Base-by-base conservation (phyloP, 2,329 filamentous ascomycete species). In the Stagonosporopsis vannaccii region DNA sequence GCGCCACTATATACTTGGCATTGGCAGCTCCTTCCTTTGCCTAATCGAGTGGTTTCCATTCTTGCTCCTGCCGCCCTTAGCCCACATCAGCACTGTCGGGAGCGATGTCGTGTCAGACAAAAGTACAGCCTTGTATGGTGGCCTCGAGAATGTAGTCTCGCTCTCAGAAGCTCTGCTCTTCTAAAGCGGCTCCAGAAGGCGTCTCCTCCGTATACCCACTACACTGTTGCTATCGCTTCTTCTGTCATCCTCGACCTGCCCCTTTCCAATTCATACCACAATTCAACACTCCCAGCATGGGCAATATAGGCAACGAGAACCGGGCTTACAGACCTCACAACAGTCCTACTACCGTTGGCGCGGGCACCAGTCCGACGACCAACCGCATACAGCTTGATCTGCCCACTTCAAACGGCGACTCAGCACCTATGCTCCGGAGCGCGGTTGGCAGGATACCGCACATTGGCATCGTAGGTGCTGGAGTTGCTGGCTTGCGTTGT, bases 401-500 rank as follows among this genome's bases (percentile, higher is more conserved):
- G 2, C 72, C 67, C 5, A 58, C 54, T n/a, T 71, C 70, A 19
- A 66, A 66, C 11, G 37, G 53, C 25, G 47, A 51, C 13, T 64
- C 67, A 19, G 60, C 65, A 19, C 65, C 56, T 7, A 75, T 75
- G 66, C 61, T 76, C 22, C 65, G 69, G 11, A 68, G 72, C 58
- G 59, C 62, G 17, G 63, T 67, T 22, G 73, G 70, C 23, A 76
- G 73, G 49, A 74, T 68, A 40, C 83, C 84, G 7, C 85, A 86
- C 59, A 76, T 91, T 36, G 86, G 84, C 28, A 78, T 92, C n/a
- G 77, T 92, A 35, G 90, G 89, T 17, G 89, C 87, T 35, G 89
- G 89, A 5, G 79, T 91, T 23, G 82, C 89, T 6, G 89, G 89
- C 0, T 78, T 92, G n/a, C 82, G 88, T 60, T 90, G 87, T 68